Conservation (phyloP, 2,329 filamentous ascomycete genomes). For the Sordariomycetes sp. region DNA sequence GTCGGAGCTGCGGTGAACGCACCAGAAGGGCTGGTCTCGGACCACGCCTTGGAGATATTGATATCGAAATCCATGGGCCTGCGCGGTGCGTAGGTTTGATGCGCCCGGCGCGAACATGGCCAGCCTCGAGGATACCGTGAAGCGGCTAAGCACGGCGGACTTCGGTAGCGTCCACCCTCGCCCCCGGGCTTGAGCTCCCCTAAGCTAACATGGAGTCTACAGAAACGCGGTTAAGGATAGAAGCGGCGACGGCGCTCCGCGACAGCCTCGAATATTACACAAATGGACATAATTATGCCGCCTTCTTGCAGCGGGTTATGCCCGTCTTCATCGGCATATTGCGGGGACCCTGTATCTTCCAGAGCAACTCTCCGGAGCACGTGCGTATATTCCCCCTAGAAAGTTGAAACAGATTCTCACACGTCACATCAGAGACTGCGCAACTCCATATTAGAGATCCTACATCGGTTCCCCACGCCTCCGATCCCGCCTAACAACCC, state of each 20-base stretch:
- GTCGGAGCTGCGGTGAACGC: neutral
- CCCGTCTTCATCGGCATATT: constrained; percentile 81
- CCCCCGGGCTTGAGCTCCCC: neutral
- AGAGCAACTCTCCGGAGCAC: constrained; percentile 82
- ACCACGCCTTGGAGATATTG: neutral
- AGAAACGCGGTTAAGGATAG: constrained; percentile 75
- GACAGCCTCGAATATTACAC: constrained; percentile 88
- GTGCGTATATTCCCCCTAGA: constrained; percentile 27
- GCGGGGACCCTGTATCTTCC: constrained; percentile 76
- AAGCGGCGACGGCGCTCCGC: constrained; percentile 73
- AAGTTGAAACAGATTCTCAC: constrained; percentile 7
- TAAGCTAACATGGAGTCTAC: constrained; percentile 6
- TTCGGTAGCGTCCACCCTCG: constrained; percentile 28
- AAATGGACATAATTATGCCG: constrained; percentile 59
- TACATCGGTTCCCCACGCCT: constrained; percentile 69
- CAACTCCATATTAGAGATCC: constrained; percentile 85
- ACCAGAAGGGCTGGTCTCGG: neutral
- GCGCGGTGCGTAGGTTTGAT: constrained; percentile 3
- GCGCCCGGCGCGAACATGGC: constrained; percentile 9
- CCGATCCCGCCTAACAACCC: constrained; percentile 55
- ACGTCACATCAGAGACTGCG: constrained; percentile 56
- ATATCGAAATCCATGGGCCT: neutral
- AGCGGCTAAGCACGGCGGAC: constrained; percentile 42
- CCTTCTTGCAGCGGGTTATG: constrained; percentile 78
- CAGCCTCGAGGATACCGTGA: constrained; percentile 50